phyloP scores from a whole-genome alignment of 352 stramenopile genomes.

The Globisporangium radiosum region DNA sequence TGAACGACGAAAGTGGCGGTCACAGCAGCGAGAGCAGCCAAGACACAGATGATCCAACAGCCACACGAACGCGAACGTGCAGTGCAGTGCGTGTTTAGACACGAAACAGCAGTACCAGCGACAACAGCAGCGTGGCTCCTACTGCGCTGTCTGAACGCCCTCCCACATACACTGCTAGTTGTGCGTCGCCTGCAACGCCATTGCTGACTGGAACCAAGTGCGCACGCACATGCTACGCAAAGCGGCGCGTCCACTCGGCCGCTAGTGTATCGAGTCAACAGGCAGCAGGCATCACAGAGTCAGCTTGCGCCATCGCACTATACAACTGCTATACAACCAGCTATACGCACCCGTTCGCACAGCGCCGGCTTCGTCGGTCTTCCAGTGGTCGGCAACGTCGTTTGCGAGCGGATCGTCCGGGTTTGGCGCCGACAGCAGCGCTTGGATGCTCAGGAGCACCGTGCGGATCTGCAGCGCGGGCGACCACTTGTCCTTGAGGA shows the following conservation, averaged over 20 bases:
- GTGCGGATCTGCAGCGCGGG: constrained; percentile 98
- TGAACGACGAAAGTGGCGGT: no score
- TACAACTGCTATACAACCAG: background rate
- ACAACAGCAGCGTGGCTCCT: no score
- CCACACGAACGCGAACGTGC: no score
- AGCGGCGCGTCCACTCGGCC: constrained; percentile 64
- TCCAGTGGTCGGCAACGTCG: constrained; percentile 97
- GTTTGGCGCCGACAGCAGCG: constrained; percentile 94
- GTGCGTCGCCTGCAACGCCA: no score
- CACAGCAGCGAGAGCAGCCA: no score
- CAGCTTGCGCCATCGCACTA: background rate
- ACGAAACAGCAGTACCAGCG: no score
- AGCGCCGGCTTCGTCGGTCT: constrained; percentile 91
- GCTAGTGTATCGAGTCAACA: constrained; percentile 16
- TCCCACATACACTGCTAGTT: no score
- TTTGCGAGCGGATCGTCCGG: constrained; percentile 97
- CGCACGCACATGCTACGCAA: constrained; percentile 27
- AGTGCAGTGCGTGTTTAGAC: no score
- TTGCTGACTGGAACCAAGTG: no score
- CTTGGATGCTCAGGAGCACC: constrained; percentile 96
- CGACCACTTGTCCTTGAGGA: constrained; percentile 99
- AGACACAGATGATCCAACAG: no score
- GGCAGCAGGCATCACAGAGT: constrained; percentile 2
- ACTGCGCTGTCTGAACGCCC: no score
- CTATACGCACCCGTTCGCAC: constrained; percentile 62